Conservation (phyloP, 768 basidiomycete genomes). For the Macrolepiota albuminosa region DNA sequence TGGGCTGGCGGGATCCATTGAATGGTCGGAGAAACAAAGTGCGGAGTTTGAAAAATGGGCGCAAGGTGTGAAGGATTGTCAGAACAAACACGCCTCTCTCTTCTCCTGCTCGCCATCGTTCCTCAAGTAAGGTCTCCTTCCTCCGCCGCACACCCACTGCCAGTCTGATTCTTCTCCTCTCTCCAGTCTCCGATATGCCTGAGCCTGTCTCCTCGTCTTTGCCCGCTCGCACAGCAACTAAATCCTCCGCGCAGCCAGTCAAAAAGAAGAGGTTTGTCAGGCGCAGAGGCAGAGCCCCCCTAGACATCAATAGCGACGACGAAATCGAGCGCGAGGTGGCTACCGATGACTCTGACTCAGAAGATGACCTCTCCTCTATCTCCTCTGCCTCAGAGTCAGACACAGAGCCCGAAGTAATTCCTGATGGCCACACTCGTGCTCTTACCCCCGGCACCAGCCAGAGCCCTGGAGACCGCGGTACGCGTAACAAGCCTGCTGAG, state of each 20-base stretch:
- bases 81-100: slow-evolving; percentile 15
- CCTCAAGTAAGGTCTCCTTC: slow-evolving; percentile 32
- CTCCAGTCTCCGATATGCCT: slow-evolving; percentile 39
- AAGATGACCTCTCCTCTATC: slow-evolving; percentile 53
- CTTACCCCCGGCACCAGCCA: slow-evolving; percentile 68
- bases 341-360: slow-evolving; percentile 72
- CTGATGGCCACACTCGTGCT: slow-evolving; percentile 45
- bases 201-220: slow-evolving; percentile 32
- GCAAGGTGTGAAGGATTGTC: slow-evolving; percentile 7
- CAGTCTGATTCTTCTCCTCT: slow-evolving; percentile 17
- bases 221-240: slow-evolving; percentile 26
- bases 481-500: slow-evolving; percentile 27
- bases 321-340: slow-evolving; percentile 69
- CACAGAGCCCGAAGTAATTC: slow-evolving; percentile 58
- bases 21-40: slow-evolving; percentile 20
- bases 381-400: slow-evolving; percentile 66
- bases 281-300: slow-evolving; percentile 59
- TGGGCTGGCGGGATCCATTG: slow-evolving; percentile 32
- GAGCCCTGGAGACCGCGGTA: slow-evolving; percentile 42
- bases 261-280: slow-evolving; percentile 46
- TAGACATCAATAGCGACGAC: slow-evolving; percentile 66
- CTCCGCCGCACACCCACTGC: slow-evolving; percentile 6
- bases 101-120: not conserved
- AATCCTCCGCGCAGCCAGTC: slow-evolving; percentile 25
- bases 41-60: slow-evolving; percentile 22